Evolutionary conservation across 2,329 filamentous ascomycete species (phyloP), one percentile per base, ranked within the genome.

Genomic region (Dendryphion nanum): DNA sequence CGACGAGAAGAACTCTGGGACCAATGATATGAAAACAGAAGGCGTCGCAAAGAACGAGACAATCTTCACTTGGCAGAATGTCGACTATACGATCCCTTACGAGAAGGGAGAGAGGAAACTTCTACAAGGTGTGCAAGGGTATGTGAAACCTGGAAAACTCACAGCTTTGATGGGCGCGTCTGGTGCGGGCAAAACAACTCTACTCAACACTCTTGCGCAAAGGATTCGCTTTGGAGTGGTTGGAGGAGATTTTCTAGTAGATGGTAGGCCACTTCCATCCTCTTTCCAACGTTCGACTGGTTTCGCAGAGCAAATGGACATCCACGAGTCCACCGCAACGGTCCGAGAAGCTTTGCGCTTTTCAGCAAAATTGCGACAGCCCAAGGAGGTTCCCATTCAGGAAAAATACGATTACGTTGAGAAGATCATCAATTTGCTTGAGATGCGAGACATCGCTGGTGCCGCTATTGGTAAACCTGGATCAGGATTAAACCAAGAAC

Each of bases 81-180:
- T 96, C 43, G 87, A 83, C 57, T 95, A 95, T 60, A 85, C 79
- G 0, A 84, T 89, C 42, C 67, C 70, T 8, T 72, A 70, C 18
- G 58, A 71, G 16, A 63, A 63, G 24, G 66, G 67, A 3, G 67
- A 72, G 31, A 57, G 70, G 12, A 61, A 59, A 4, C 60, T 85
- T 4, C 63, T 85, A 8, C 72, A 81, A 42, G 72, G 82, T 40
- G 76, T 85, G 4, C 74, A 80, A 48, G 90, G 90, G 15, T 95
- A 87, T 82, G 89, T 96, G 35, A 91, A 93, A 64, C 90, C 90
- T 4, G 90, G 90, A 33, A 95, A 88, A 10, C 67, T 95, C 37
- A 95, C 89, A 5, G 89, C 88, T 23, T 73, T 95, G 1, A 95
- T 63, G 59, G 41, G 89, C 83, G 70, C 70, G 80, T 89, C 29